Evolutionary conservation across 192 early-diverging fungal species (phyloP), one percentile per base, ranked within the genome.

Genomic region (Umbelopsis ramanniana): DNA sequence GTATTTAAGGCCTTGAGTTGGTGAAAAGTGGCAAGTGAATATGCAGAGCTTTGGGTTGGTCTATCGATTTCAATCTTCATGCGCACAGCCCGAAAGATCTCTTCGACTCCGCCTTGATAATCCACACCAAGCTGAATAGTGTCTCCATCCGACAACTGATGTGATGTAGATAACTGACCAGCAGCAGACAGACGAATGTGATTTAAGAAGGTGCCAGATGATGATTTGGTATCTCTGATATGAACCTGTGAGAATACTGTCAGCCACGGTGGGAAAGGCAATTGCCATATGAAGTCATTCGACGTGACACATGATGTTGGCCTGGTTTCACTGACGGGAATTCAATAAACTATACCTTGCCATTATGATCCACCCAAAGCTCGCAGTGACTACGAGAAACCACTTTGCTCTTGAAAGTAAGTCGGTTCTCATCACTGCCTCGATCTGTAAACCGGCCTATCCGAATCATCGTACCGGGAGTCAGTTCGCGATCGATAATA

Each of bases 151-250:
- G 90, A 89, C 66, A 98, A 75, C 46, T 84, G 85, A 48, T 91
- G 88, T 38, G 94, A 90, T 67, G 88, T 76, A 52, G 93, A 95
- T 75, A 95, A 93, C 46, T 92, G 89, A 3, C 90, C 90, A 35
- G 95, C 92, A n/a, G 96, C 88, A 66, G 91, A 92, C 22, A 99
- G 77, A 12, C 97, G 83, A 81, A 95, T 88, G 82, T 96, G 91
- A 84, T 99, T 99, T 40, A 99, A 82, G 75, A 97, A 99, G 19
- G 97, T 99, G 24, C 97, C 97, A 45, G 96, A 97, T 2, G 97
- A 99, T 38, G 93, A 94, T 68, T 93, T 95, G 50, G 93, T 94
- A 79, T 99, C 97, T 75, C 91, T 89, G 72, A 98, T 92, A 76
- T 80, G 97, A 29, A 99, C 86, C 94, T 97, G 72, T 17, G 57